These are phyloP conservation scores for Heimioporus punctisporus DNA, from an alignment of 1,284 basidiomycete species.

Conservation along the genomic window DNA sequence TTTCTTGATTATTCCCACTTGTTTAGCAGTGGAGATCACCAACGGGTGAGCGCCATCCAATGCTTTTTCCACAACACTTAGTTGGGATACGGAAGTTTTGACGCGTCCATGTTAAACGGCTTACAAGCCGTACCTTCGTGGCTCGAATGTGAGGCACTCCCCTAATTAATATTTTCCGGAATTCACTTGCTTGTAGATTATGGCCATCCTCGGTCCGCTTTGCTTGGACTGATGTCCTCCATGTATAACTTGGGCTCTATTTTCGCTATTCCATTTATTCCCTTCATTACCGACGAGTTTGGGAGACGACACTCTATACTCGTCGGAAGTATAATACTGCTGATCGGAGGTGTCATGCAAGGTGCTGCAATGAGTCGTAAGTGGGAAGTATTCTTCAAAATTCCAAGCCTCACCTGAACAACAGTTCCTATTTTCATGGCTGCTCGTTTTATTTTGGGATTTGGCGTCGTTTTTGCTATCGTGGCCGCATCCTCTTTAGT, in stretches of 20 bases:
- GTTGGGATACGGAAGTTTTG: neutral
- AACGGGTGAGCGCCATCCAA: neutral
- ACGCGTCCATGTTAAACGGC: slow-evolving; percentile 1
- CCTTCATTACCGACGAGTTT: slow-evolving; percentile 9
- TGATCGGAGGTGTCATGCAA: slow-evolving; percentile 18
- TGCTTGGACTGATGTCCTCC: slow-evolving; percentile 16
- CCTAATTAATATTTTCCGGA: neutral
- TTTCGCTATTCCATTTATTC: slow-evolving; percentile 11
- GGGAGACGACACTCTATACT: slow-evolving; percentile 24
- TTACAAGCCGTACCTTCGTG: slow-evolving; percentile 3
- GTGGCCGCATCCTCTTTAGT: slow-evolving; percentile 18
- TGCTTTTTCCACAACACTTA: neutral
- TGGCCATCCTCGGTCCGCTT: slow-evolving; percentile 17
- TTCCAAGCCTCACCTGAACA: too few relatives aligned
- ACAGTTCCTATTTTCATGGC: neutral
- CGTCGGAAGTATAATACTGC: slow-evolving; percentile 9
- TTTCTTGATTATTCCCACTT: neutral
- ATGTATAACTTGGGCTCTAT: slow-evolving; percentile 18
- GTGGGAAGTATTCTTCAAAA: neutral
- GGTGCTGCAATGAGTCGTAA: slow-evolving; percentile 19
- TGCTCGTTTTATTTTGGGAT: slow-evolving; percentile 18
- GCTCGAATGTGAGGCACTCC: neutral
- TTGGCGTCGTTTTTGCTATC: slow-evolving; percentile 4
- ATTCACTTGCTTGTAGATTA: neutral
- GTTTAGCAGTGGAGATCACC: neutral